phyloP scores from a whole-genome alignment of 2,329 filamentous ascomycete genomes.

The Sporothrix phasma region DNA sequence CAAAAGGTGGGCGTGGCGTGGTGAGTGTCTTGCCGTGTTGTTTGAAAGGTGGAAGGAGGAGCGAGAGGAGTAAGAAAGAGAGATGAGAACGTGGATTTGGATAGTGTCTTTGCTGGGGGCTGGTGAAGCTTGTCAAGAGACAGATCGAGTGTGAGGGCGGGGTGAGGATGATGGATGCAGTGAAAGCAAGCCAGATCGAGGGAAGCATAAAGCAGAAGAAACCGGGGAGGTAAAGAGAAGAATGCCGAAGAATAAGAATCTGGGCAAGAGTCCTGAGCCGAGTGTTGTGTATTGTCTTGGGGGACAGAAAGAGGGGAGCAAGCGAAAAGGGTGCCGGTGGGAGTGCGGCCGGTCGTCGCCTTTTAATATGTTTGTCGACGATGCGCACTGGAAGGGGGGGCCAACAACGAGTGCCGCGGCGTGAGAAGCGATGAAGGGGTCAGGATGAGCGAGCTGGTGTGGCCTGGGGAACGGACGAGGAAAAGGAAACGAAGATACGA shows the following conservation, averaged over 20 bases:
- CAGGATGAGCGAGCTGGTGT: not conserved
- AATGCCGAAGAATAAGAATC: not conserved
- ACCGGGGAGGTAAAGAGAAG: not conserved
- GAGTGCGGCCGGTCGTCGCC: conserved; percentile 6
- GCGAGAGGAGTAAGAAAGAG: too few species aligned
- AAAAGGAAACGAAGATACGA: not conserved
- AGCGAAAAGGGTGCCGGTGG: not conserved
- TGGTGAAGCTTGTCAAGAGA: not conserved
- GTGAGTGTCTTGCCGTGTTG: not conserved
- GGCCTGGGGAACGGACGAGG: not conserved
- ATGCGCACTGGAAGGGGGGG: not conserved
- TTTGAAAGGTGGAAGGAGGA: not conserved
- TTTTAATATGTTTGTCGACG: conserved; percentile 8
- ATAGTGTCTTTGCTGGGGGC: not conserved
- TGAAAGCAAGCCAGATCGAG: not conserved
- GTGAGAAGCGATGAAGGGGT: not conserved
- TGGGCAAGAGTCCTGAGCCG: not conserved
- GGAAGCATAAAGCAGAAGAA: not conserved
- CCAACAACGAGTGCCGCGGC: not conserved
- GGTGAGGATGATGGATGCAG: not conserved
- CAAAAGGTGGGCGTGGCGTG: not conserved
- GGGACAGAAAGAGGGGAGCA: not conserved
- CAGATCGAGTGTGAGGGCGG: not conserved
- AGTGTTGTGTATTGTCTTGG: not conserved
- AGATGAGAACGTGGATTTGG: too few species aligned